Conservation (phyloP, 768 basidiomycete species). For the Lactarius indigo region DNA sequence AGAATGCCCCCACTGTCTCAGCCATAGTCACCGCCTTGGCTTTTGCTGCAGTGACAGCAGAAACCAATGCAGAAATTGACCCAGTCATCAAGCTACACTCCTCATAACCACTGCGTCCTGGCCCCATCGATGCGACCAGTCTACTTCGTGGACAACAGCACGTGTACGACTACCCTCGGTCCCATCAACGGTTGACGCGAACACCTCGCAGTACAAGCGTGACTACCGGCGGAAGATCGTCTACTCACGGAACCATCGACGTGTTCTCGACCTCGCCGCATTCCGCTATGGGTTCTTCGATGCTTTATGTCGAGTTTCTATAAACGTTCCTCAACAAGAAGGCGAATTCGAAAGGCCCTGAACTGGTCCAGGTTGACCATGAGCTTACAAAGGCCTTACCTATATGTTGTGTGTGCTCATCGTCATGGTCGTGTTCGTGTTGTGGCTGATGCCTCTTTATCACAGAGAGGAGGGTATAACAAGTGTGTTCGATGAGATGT, state of each 20-base stretch:
- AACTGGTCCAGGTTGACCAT: no score
- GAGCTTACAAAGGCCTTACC: constrained; percentile 52
- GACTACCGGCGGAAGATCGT: constrained; percentile 90
- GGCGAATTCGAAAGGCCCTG: no score
- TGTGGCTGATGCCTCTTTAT: constrained; percentile 9
- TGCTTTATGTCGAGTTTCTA: no score
- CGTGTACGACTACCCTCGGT: constrained; percentile 78
- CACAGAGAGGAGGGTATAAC: constrained; percentile 62
- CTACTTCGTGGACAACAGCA: constrained; percentile 71
- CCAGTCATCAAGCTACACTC: not conserved
- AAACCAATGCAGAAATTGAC: not conserved
- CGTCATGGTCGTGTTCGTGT: not conserved
- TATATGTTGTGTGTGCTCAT: constrained; percentile 47
- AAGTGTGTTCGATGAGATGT: constrained; percentile 68
- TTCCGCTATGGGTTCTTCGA: constrained; percentile 50
- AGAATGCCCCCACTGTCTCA: not conserved
- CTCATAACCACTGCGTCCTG: not conserved
- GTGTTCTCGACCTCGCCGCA: constrained; percentile 66
- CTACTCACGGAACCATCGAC: constrained; percentile 70
- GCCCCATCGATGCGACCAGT: not conserved
- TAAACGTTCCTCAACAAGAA: no score
- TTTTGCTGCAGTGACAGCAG: not conserved
- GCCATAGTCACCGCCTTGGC: not conserved
- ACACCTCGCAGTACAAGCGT: constrained; percentile 90
- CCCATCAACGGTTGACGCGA: constrained; percentile 80